Evolutionary conservation across 2,329 filamentous ascomycete genomes (phyloP).

Genomic region (Colletotrichum kahawae): DNA sequence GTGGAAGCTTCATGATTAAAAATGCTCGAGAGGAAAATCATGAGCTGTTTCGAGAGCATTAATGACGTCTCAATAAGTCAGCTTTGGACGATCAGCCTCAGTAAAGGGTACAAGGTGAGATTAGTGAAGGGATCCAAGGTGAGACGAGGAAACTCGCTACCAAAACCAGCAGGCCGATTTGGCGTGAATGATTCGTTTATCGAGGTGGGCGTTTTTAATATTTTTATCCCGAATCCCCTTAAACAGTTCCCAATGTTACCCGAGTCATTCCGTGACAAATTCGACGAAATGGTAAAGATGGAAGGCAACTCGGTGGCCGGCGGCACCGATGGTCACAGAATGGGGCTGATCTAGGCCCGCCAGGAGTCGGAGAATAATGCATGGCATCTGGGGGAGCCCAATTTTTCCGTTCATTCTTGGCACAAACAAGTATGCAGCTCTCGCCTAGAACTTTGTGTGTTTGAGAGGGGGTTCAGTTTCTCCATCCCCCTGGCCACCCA

Average conservation of each 20-base stretch:
- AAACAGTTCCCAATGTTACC: not conserved
- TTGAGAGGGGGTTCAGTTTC: constrained; percentile 6
- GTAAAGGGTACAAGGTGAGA: not conserved
- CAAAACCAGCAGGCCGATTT: not conserved
- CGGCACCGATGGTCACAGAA: not conserved
- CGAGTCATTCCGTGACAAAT: constrained; percentile 13
- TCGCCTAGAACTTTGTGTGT: not conserved
- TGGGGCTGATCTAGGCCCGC: not conserved
- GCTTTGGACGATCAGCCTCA: not conserved
- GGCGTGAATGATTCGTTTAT: not conserved
- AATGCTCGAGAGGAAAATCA: not conserved
- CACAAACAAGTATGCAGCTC: not conserved
- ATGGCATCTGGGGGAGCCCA: not conserved
- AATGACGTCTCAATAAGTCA: not conserved
- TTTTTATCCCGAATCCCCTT: not conserved
- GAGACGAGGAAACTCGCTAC: not conserved
- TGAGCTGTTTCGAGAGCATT: not conserved
- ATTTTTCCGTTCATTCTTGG: constrained; percentile 8
- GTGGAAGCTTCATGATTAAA: not conserved
- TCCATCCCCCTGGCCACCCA: not conserved
- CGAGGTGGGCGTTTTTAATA: not conserved
- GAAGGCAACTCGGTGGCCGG: not conserved
- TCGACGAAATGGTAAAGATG: not conserved
- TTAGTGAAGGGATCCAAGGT: not conserved
- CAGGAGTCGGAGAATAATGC: not conserved